A percentile compares a stretch with the other conserved stretches of the same genome.
Evolutionary conservation across 2,329 filamentous ascomycete species (phyloP).

Genomic region (Sclerotinia trifoliorum): DNA sequence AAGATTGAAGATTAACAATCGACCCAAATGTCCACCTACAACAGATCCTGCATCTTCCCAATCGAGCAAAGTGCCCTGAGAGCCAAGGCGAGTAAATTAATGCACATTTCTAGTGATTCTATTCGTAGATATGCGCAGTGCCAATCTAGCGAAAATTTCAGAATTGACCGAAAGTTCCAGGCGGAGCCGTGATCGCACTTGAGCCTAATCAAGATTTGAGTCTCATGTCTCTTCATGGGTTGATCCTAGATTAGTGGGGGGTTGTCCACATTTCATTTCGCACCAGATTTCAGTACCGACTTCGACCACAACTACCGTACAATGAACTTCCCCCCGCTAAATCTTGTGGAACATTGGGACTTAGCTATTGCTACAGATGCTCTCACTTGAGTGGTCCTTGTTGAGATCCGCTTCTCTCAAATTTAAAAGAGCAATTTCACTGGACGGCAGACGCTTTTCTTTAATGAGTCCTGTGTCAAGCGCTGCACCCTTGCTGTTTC

Average conservation of each 20-base stretch:
- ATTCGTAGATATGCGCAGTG: not conserved
- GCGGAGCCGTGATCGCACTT: not conserved
- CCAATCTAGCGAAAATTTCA: not conserved
- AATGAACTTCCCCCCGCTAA: not conserved
- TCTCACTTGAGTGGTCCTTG: constrained; percentile 4
- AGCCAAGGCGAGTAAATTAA: constrained; percentile 11
- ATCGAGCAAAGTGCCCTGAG: not conserved
- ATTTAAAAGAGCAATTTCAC: constrained; percentile 11
- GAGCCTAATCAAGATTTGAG: constrained; percentile 9
- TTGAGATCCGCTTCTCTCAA: constrained; percentile 4
- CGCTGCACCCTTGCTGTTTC: not conserved
- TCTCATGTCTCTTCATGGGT: constrained; percentile 11
- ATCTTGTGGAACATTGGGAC: not conserved
- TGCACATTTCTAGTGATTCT: not conserved
- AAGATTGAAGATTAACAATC: constrained; percentile 4
- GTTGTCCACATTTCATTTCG: constrained; percentile 15
- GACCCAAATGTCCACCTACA: not conserved
- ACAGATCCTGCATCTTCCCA: constrained; percentile 1
- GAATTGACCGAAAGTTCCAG: constrained; percentile 11
- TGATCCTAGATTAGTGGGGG: constrained; percentile 13
- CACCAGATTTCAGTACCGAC: constrained; percentile 20
- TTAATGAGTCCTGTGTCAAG: not conserved
- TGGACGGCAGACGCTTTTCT: constrained; percentile 5
- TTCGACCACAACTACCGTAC: constrained; percentile 2
- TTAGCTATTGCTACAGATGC: not conserved